These are phyloP conservation scores for Phytophthora cactorum DNA, from an alignment of 352 stramenopile genomes.

Conservation along the genomic window DNA sequence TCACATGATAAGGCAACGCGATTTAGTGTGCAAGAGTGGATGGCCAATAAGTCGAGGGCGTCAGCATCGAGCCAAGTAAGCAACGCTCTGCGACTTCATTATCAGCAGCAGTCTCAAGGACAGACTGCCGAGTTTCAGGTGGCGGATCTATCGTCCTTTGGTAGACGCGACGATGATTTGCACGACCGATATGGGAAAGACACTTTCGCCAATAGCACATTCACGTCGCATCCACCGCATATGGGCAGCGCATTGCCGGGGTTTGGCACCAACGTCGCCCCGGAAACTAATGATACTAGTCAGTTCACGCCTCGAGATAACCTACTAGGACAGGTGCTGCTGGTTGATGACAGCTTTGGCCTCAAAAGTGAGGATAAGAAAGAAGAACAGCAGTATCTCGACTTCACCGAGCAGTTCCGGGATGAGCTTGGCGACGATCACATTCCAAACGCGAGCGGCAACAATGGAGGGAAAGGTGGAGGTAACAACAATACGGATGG, in stretches of 20 bases:
- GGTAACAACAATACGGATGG: slow-evolving; percentile 41
- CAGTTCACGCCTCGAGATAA: slow-evolving; percentile 34
- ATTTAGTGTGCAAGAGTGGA: slow-evolving; percentile 81
- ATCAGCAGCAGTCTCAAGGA: slow-evolving; percentile 28
- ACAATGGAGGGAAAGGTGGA: slow-evolving; percentile 32
- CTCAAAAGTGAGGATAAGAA: slow-evolving; percentile 8
- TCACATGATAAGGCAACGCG: slow-evolving; percentile 70
- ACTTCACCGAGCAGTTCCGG: slow-evolving; percentile 57
- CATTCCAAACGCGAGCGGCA: slow-evolving; percentile 8
- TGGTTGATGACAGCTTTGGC: slow-evolving; percentile 14
- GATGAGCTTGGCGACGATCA: slow-evolving; percentile 40
- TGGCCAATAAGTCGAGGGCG: slow-evolving; percentile 60
- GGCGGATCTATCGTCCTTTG: not conserved
- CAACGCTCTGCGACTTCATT: slow-evolving; percentile 24
- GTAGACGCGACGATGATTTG: slow-evolving; percentile 10
- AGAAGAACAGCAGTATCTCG: slow-evolving; percentile 47
- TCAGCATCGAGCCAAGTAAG: slow-evolving; percentile 38
- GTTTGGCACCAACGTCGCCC: not conserved
- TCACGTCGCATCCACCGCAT: slow-evolving; percentile 1
- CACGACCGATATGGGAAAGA: slow-evolving; percentile 12
- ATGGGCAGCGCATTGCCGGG: not conserved
- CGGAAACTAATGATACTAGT: slow-evolving; percentile 4
- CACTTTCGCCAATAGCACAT: slow-evolving; percentile 4
- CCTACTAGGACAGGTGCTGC: slow-evolving; percentile 3
- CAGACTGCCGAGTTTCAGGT: slow-evolving; percentile 7